phyloP scores from a whole-genome alignment of 2,329 filamentous ascomycete genomes.

The Sporothrix luriei region DNA sequence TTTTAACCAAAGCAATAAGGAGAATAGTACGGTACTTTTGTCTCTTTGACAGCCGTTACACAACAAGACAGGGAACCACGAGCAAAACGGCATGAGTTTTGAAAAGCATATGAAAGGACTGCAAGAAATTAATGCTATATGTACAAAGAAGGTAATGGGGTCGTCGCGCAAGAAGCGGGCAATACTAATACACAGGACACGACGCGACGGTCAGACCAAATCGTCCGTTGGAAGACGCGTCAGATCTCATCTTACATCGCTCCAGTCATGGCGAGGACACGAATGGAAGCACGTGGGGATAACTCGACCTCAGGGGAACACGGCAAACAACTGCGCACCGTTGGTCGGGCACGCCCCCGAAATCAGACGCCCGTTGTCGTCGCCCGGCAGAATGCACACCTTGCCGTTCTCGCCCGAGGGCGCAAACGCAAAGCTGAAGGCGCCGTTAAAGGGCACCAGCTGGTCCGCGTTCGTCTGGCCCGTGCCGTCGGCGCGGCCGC shows the following conservation, averaged over 20 bases:
- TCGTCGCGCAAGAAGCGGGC: not conserved
- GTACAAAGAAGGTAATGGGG: not conserved
- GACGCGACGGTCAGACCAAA: not conserved
- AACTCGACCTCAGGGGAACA: constrained; percentile 36
- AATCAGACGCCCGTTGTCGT: constrained; percentile 37
- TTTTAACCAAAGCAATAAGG: no score
- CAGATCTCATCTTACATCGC: not conserved
- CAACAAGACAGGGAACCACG: not conserved
- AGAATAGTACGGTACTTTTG: no score
- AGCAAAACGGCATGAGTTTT: not conserved
- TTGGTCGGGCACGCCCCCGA: constrained; percentile 42
- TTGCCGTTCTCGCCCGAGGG: constrained; percentile 49
- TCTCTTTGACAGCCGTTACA: not conserved
- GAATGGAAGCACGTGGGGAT: no score
- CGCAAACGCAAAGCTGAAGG: constrained; percentile 49
- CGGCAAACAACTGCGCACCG: constrained; percentile 41
- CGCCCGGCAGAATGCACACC: constrained; percentile 50
- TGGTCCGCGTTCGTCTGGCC: constrained; percentile 54
- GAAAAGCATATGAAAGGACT: not conserved
- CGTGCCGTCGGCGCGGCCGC: constrained; percentile 53
- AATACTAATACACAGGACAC: constrained; percentile 13
- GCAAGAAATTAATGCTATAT: not conserved
- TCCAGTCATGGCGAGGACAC: not conserved
- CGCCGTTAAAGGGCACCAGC: constrained; percentile 52
- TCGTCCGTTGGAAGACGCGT: not conserved